A percentile compares a stretch with the other conserved stretches of the same genome.
Conservation (phyloP, 139 green algal species). For the Asterochloris sp. region DNA sequence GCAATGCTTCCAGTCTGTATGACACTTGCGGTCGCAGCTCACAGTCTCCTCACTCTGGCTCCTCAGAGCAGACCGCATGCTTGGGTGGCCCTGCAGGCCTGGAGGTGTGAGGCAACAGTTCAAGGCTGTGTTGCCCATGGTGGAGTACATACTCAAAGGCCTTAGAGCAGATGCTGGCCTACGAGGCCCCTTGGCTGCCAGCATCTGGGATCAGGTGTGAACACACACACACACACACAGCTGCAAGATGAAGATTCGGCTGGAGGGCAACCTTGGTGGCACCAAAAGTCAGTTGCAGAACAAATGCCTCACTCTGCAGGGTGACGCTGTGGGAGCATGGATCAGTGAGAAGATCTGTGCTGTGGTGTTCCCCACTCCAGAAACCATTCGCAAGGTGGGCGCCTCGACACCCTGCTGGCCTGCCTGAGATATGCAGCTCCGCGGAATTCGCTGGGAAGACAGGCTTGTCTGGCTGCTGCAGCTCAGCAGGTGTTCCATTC, state of each 20-base stretch:
- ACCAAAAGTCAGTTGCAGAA: too few relatives aligned
- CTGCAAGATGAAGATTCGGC: background rate
- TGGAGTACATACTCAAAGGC: conserved; percentile 64
- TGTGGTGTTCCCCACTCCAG: conserved; percentile 77
- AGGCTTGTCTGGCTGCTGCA: too few relatives aligned
- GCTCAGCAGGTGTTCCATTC: background rate
- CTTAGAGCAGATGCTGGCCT: conserved; percentile 59
- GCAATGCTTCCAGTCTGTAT: background rate
- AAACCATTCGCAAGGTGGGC: conserved; percentile 45
- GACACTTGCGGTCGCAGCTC: background rate
- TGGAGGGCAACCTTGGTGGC: too few relatives aligned
- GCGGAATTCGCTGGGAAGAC: too few relatives aligned
- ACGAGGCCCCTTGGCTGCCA: conserved; percentile 47
- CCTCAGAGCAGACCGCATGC: background rate
- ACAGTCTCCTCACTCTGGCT: background rate
- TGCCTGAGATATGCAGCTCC: background rate
- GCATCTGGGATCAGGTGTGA: conserved; percentile 63
- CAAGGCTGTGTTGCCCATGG: conserved; percentile 61
- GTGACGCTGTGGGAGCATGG: conserved; percentile 76
- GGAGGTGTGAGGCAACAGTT: conserved; percentile 87
- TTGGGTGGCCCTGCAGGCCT: conserved; percentile 42
- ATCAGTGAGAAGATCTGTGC: conserved; percentile 48
- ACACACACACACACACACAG: background rate
- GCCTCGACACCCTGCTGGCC: background rate
- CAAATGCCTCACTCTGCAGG: conserved; percentile 1